These are phyloP conservation scores for Diplodia intermedia DNA, from an alignment of 2,329 filamentous ascomycete genomes.

Conservation along the genomic window DNA sequence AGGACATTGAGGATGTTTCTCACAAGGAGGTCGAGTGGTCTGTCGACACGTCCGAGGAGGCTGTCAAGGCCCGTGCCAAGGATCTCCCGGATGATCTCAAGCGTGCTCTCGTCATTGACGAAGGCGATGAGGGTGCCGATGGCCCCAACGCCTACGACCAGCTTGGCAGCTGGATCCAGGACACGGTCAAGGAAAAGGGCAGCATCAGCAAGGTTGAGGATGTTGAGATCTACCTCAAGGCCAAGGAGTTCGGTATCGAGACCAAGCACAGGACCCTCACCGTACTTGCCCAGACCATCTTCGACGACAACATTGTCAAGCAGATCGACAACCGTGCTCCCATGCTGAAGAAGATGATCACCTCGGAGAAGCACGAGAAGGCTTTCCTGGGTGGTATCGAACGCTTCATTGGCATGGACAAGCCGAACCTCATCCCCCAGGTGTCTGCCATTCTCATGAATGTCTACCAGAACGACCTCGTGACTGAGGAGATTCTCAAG, in stretches of 20 bases:
- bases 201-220: constrained; percentile 81
- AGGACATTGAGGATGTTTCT: constrained; percentile 74
- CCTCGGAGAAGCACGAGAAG: constrained; percentile 92
- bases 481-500: constrained; percentile 86
- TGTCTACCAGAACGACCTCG: constrained; percentile 88
- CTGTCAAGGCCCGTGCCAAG: constrained; percentile 91
- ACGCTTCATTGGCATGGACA: constrained; percentile 84
- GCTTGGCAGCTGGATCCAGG: constrained; percentile 90
- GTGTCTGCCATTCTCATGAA: constrained; percentile 87
- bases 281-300: constrained; percentile 91
- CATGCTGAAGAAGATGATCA: constrained; percentile 92
- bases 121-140: constrained; percentile 76
- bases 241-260: constrained; percentile 94
- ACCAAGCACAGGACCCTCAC: constrained; percentile 90
- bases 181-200: constrained; percentile 73
- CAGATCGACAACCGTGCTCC: constrained; percentile 83
- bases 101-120: constrained; percentile 83
- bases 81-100: constrained; percentile 95
- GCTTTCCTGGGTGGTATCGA: constrained; percentile 94
- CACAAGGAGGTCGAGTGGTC: constrained; percentile 92
- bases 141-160: constrained; percentile 84
- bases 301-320: constrained; percentile 85
- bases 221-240: constrained; percentile 93
- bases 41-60: constrained; percentile 94
- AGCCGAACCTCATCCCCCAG: constrained; percentile 77